A percentile compares a stretch with the other conserved stretches of the same genome.
Evolutionary conservation across 1,284 basidiomycete species (phyloP).

Genomic region (Papiliotrema fonsecae): DNA sequence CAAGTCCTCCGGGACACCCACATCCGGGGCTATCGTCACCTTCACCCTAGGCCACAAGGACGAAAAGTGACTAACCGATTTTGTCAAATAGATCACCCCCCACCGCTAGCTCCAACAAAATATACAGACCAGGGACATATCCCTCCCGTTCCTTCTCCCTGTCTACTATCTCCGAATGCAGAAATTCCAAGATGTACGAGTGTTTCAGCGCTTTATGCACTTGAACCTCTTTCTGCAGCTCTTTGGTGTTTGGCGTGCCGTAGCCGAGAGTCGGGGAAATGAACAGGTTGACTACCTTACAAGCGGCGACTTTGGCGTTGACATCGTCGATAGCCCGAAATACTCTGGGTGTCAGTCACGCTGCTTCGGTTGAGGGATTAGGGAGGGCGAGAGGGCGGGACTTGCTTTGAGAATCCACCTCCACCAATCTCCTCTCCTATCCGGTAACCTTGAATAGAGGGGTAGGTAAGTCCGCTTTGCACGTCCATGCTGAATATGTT

Average conservation of each 20-base stretch:
- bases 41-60: constrained; percentile 29
- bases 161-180: constrained; percentile 71
- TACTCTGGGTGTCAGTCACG: constrained; percentile 55
- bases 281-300: constrained; percentile 68
- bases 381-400: constrained; percentile 4
- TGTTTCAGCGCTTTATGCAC: constrained; percentile 83
- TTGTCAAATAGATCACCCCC: constrained; percentile 98
- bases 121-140: constrained; percentile 73
- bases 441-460: constrained; percentile 57
- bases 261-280: constrained; percentile 26
- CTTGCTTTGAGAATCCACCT: constrained; percentile 76
- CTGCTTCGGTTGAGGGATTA: not conserved
- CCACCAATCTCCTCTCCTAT: constrained; percentile 72
- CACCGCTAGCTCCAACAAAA: constrained; percentile 85
- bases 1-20: constrained; percentile 79
- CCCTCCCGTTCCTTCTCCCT: constrained; percentile 53
- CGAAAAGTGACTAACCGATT: constrained; percentile 61
- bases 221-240: constrained; percentile 88
- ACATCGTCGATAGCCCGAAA: constrained; percentile 70
- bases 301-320: constrained; percentile 63
- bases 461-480: constrained; percentile 21
- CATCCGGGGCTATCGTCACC: constrained; percentile 82
- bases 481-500: constrained; percentile 8
- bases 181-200: constrained; percentile 75
- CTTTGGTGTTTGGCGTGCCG: constrained; percentile 56